Conservation (phyloP, 2,329 filamentous ascomycete genomes). For the Penicillium hesseltinei region DNA sequence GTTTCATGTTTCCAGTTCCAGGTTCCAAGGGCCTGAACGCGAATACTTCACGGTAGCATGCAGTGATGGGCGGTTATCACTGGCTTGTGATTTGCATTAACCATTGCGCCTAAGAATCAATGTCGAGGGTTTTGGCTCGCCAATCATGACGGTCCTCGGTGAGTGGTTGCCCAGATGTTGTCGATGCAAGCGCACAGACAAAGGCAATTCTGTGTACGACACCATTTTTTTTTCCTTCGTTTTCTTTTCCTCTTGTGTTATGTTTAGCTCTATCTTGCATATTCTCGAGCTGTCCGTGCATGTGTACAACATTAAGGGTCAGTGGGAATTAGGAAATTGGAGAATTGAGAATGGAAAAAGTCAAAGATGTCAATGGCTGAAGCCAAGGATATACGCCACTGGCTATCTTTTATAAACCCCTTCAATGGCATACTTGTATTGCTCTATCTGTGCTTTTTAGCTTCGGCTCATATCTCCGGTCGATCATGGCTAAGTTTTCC, state of each 20-base stretch:
- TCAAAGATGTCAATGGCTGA: constrained; percentile 4
- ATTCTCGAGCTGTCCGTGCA: background rate
- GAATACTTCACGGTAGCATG: constrained; percentile 14
- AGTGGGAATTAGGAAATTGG: background rate
- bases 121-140: constrained; percentile 9
- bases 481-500: background rate
- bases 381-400: background rate
- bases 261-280: background rate
- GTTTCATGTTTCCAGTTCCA: background rate
- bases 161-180: background rate
- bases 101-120: background rate
- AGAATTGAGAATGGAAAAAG: background rate
- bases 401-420: background rate
- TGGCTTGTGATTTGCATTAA: constrained; percentile 5
- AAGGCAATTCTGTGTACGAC: constrained; percentile 6
- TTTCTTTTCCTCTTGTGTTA: background rate
- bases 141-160: constrained; percentile 10
- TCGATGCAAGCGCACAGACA: constrained; percentile 16
- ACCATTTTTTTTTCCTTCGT: background rate
- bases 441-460: background rate
- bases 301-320: background rate
- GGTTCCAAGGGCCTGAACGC: background rate
- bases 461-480: background rate
- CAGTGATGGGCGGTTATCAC: constrained; percentile 12
- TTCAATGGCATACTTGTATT: background rate